A percentile compares a stretch with the other conserved stretches of the same genome.
Conservation (phyloP, 345 rosid genomes). For the Populus nigra region DNA sequence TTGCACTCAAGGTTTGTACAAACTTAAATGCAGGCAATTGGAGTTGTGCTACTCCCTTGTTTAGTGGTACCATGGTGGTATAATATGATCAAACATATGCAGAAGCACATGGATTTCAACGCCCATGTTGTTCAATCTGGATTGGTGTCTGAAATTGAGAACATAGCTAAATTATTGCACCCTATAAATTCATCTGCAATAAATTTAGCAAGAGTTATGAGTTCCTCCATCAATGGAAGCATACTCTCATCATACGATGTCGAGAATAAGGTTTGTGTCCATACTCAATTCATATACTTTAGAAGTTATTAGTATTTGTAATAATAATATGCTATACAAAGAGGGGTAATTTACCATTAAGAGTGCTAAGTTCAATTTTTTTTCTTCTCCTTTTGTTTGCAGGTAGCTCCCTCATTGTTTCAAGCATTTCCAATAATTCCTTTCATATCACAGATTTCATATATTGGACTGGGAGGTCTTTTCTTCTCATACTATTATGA, state of each 20-base stretch:
- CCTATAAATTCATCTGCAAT: constrained; percentile 35
- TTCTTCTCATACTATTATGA: constrained; percentile 36
- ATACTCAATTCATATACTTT: not conserved
- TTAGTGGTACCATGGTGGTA: constrained; percentile 34
- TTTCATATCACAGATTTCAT: constrained; percentile 38
- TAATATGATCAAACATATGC: constrained; percentile 6
- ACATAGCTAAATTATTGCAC: constrained; percentile 14
- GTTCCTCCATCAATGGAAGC: constrained; percentile 23
- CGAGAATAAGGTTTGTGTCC: constrained; percentile 30
- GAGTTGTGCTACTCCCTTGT: constrained; percentile 36
- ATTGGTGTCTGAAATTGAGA: constrained; percentile 30
- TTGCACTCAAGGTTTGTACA: too few species aligned
- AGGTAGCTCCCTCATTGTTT: constrained; percentile 48
- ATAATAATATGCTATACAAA: not conserved
- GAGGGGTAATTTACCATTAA: not conserved
- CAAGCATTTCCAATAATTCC: constrained; percentile 40
- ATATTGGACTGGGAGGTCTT: constrained; percentile 40
- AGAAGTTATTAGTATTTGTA: not conserved
- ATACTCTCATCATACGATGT: constrained; percentile 19
- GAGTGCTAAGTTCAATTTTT: not conserved
- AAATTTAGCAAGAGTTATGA: constrained; percentile 26
- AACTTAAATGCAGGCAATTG: constrained; percentile 27
- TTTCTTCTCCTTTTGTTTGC: not conserved
- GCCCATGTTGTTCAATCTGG: constrained; percentile 10
- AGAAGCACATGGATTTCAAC: constrained; percentile 11